Percentiles rank a stretch among this genome's conserved stretches.
phyloP scores from a whole-genome alignment of 306 rosid species.

The Quercus agrifolia region DNA sequence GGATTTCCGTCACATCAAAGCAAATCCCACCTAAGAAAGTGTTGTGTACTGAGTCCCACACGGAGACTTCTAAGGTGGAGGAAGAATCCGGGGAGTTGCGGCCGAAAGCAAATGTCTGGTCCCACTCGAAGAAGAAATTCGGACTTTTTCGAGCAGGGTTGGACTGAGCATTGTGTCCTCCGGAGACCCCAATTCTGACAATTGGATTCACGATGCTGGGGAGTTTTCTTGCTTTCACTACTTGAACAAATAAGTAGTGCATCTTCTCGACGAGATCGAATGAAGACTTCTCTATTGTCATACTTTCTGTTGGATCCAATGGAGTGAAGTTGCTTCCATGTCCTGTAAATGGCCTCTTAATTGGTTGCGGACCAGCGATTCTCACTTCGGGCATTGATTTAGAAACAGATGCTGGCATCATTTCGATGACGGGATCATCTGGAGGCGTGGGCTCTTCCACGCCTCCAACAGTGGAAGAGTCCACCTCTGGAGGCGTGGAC shows the following conservation, averaged over 20 bases:
- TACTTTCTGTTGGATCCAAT: conserved; percentile 37
- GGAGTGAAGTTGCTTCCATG: conserved; percentile 15
- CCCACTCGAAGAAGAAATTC: conserved; percentile 61
- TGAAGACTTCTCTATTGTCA: conserved; percentile 48
- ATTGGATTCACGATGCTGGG: conserved; percentile 53
- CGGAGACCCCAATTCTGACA: conserved; percentile 49
- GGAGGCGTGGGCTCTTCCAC: conserved; percentile 2
- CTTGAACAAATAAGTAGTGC: conserved; percentile 77
- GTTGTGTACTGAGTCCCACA: conserved; percentile 43
- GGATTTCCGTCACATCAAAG: conserved; percentile 75
- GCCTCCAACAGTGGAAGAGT: not conserved
- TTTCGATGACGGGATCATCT: conserved; percentile 5
- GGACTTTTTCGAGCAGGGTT: conserved; percentile 53
- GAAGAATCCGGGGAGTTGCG: conserved; percentile 63
- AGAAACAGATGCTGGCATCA: conserved; percentile 21
- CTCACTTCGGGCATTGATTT: conserved; percentile 38
- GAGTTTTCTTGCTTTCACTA: conserved; percentile 67
- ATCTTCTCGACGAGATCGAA: conserved; percentile 93
- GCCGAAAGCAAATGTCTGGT: conserved; percentile 80
- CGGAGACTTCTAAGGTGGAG: conserved; percentile 59
- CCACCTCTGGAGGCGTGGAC: not conserved
- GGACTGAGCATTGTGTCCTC: conserved; percentile 42
- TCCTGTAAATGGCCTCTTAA: conserved; percentile 26
- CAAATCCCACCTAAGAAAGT: conserved; percentile 70
- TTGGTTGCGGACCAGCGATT: conserved; percentile 45